Evolutionary conservation across 1,284 basidiomycete genomes (phyloP), one percentile per base, ranked within the genome.

Genomic region (Lentinus polychrous): DNA sequence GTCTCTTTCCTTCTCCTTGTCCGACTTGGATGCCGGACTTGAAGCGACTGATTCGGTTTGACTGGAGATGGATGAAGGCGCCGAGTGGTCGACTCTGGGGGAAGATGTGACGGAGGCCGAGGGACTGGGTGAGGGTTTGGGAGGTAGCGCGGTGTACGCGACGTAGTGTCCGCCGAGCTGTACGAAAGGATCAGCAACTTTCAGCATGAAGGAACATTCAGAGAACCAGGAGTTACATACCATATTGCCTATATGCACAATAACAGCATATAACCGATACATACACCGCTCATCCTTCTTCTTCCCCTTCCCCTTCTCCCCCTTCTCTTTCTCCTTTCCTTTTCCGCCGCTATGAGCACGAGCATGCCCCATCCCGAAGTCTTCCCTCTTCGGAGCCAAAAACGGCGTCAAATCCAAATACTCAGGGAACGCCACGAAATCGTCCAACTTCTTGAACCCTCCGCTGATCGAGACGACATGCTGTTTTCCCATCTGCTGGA

Each of bases 161-260:
- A 93, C 73, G 59, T 93, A 94, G 62, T 94, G 90, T 0, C 91
- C 91, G 11, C 87, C 86, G 44, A 87, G 73, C 86, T 89, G 54
- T 2, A 24, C 18, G 49, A 51, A 24, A 39, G 48, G 20, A 52
- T 43, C 43, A 50, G 43, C 47, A 35, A 49, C 22, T 49, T 49
- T 39, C 57, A 45, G 12, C 17, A n/a, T n/a, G 18, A 35, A 52
- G 45, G 24, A 36, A 22, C 6, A 45, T 20, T 8, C 42, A 3
- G 20, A 11, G 22, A 52, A n/a, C 39, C 37, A 14, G 50, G 27
- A 54, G 40, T 39, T 38, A 67, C 74, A 48, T 50, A 91, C 85
- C 86, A 94, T 92, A 59, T 84, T 85, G 20, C 92, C 92, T 49
- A 91, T 83, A 66, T 96, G 94, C 44, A 94, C 91, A 3, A 96